A percentile compares a stretch with the other conserved stretches of the same genome.
Evolutionary conservation across 129 eudicot genomes (phyloP).

Genomic region (Pittosporum tobira): DNA sequence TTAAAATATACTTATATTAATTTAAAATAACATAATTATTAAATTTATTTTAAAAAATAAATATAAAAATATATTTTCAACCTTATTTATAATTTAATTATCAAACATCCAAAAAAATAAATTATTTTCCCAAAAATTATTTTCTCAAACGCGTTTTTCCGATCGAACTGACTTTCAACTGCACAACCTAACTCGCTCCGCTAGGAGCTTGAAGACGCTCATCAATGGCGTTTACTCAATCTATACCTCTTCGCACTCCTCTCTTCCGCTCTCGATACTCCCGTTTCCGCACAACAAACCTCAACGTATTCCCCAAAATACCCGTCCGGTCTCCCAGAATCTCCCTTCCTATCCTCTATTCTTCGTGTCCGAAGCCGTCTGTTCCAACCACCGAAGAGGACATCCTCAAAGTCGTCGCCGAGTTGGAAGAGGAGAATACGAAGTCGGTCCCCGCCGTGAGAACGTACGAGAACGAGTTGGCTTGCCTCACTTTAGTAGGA

Average conservation of each 20-base stretch:
- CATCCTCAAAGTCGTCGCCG: constrained; percentile 41
- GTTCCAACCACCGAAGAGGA: constrained; percentile 36
- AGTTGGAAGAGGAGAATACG: constrained; percentile 26
- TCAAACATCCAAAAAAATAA: too few relatives aligned
- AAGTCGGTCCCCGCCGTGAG: constrained; percentile 49
- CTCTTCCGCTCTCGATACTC: constrained; percentile 13
- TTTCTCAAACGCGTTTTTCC: too few relatives aligned
- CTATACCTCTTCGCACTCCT: constrained; percentile 23
- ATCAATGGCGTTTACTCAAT: constrained; percentile 45
- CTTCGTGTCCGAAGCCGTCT: constrained; percentile 29
- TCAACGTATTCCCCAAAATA: constrained; percentile 15
- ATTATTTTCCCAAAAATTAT: too few relatives aligned
- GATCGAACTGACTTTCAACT: too few relatives aligned
- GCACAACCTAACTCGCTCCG: constrained; percentile 9
- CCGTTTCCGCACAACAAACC: constrained; percentile 7
- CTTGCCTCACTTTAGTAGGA: constrained; percentile 66
- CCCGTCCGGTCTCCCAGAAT: constrained; percentile 18
- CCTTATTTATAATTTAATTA: too few relatives aligned
- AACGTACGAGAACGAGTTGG: constrained; percentile 75
- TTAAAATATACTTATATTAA: too few relatives aligned
- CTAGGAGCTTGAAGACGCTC: constrained; percentile 9
- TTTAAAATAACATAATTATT: too few relatives aligned
- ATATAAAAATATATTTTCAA: too few relatives aligned
- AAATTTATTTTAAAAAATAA: too few relatives aligned
- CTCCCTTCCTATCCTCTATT: constrained; percentile 13